phyloP scores from a whole-genome alignment of 2,329 filamentous ascomycete genomes.

The Endoconidiophora polonica region DNA sequence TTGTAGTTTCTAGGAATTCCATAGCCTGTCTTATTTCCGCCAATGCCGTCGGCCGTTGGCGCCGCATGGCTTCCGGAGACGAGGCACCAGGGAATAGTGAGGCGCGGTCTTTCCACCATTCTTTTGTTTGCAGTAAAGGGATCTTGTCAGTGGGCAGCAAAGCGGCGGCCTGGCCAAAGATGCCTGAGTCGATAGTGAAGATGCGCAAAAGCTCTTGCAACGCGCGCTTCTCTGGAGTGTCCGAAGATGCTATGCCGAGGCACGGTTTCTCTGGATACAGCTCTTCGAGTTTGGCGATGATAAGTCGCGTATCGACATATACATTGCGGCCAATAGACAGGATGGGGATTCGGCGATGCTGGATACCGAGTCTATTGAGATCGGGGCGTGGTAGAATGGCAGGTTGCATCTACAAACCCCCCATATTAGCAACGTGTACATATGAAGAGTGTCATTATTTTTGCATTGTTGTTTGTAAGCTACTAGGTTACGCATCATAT shows the following conservation, averaged over 20 bases:
- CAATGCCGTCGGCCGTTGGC: conserved; percentile 35
- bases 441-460: background rate
- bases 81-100: conserved; percentile 20
- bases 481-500: background rate
- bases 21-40: conserved; percentile 37
- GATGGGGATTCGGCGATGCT: conserved; percentile 54
- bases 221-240: conserved; percentile 20
- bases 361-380: conserved; percentile 40
- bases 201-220: conserved; percentile 32
- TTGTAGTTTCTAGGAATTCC: conserved; percentile 40
- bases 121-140: conserved; percentile 37
- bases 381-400: conserved; percentile 49
- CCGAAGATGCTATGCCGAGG: conserved; percentile 22
- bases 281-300: conserved; percentile 45
- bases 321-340: conserved; percentile 49
- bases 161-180: conserved; percentile 36
- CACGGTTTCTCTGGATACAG: conserved; percentile 30
- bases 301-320: conserved; percentile 54
- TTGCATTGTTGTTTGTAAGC: background rate
- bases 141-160: conserved; percentile 37
- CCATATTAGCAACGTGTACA: background rate
- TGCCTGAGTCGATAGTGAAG: conserved; percentile 36
- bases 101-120: conserved; percentile 41
- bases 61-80: conserved; percentile 16
- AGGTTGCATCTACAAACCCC: conserved; percentile 41